Base-by-base conservation (phyloP, 805 yeast species). In the Metschnikowia reukaufii region DNA sequence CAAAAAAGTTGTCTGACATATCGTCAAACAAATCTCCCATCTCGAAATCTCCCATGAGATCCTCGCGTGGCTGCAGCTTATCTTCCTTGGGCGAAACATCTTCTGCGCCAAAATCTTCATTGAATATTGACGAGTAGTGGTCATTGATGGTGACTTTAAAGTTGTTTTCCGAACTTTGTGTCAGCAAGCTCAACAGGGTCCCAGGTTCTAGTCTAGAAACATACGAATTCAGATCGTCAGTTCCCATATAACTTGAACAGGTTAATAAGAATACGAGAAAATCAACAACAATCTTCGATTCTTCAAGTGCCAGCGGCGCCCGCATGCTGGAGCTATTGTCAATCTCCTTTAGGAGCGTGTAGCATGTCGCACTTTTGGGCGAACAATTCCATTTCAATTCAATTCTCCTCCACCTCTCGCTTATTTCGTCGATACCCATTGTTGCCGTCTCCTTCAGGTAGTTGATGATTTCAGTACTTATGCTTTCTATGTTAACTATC, bases 1-100 rank as follows among this genome's bases (percentile, higher is more conserved):
- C 55, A 21, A 55, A 55, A 8, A 55, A 46, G 34, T 46, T 54
- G 9, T 48, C 55, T 10, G 51, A 36, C 47, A 49, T 49, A 30
- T 54, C 59, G 35, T 54, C 50, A 40, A 56, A 56, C 23, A 56
- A 41, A 35, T 52, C 59, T 36, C 51, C 58, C 51, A 55, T 56
- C n/a, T 49, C 59, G 23, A 49, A 52, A 31, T 50, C 59, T 3
- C 45, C 45, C 51, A 48, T 43, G 27, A 48, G 39, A 19, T 50
- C 53, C 10, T 46, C 51, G 16, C 44, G 47, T 16, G 45, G 25
- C 36, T 33, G 42, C 7, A 45, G 42, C n/a, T 20, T 18, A 3
- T 46, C 49, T 6, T 37, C 47, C 4, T 42, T 29, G 7, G 37
- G 13, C 12, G 37, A 35, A 30, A 35, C 25, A 9, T 35, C 40